Percentiles rank a stretch among this genome's conserved stretches.
phyloP scores from a whole-genome alignment of 225 moss, liverwort and hornwort species.

The Pleurozium schreberi region DNA sequence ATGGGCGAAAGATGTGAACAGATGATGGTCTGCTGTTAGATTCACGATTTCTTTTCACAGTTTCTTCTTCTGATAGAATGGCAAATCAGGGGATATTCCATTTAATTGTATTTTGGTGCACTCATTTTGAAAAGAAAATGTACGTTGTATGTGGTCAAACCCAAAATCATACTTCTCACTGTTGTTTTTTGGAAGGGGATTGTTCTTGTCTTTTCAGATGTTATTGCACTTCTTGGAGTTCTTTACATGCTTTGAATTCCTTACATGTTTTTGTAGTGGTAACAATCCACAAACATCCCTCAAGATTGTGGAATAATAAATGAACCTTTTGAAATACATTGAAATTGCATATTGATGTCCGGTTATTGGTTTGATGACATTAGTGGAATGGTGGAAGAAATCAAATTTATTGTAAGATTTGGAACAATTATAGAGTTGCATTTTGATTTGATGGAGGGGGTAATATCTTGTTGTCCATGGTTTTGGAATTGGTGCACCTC shows the following conservation, averaged over 20 bases:
- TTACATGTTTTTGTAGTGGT: not conserved
- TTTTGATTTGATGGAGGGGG: too few relatives aligned
- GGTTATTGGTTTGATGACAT: not conserved
- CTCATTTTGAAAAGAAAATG: not conserved
- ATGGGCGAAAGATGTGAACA: not conserved
- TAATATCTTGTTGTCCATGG: accelerated
- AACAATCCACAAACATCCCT: accelerated
- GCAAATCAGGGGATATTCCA: not conserved
- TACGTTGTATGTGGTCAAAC: not conserved
- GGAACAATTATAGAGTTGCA: too few relatives aligned
- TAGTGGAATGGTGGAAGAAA: not conserved
- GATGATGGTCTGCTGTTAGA: not conserved
- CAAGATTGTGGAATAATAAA: too few relatives aligned
- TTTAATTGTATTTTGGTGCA: not conserved
- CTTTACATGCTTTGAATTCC: too few relatives aligned
- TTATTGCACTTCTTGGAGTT: not conserved
- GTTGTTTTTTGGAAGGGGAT: too few relatives aligned
- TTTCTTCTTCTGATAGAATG: not conserved
- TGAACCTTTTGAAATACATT: not conserved
- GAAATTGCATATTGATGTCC: not conserved
- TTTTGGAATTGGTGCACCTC: not conserved
- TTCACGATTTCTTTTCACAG: not conserved
- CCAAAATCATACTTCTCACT: too few relatives aligned
- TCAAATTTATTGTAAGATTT: not conserved
- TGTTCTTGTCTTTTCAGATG: not conserved